These are phyloP conservation scores for Penicillium hordei DNA, from an alignment of 2,329 filamentous ascomycete genomes.

Conservation along the genomic window DNA sequence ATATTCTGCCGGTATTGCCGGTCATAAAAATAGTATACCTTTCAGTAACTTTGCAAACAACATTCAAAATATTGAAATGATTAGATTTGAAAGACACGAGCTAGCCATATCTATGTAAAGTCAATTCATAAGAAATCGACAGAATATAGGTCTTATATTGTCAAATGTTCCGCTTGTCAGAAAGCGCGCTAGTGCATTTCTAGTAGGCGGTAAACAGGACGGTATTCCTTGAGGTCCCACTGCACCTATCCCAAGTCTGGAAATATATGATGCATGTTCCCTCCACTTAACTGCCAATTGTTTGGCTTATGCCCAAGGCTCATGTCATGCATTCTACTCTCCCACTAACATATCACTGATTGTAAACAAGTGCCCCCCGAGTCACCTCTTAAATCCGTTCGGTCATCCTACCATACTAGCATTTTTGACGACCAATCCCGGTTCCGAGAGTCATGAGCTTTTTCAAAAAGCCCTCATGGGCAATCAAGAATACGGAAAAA, in stretches of 20 bases:
- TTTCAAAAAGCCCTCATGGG: conserved; percentile 58
- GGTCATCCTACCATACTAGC: neutral
- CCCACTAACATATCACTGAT: conserved; percentile 2
- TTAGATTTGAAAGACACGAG: accelerated
- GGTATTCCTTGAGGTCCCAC: neutral
- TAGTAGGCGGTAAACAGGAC: neutral
- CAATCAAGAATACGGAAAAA: conserved; percentile 40
- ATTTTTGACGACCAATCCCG: neutral
- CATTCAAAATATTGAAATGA: neutral
- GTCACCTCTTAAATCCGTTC: neutral
- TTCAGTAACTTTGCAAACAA: neutral
- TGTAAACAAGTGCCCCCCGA: neutral
- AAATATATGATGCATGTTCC: neutral
- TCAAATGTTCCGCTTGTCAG: neutral
- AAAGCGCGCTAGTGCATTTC: neutral
- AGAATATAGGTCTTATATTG: neutral
- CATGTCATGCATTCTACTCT: neutral
- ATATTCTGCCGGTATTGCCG: neutral
- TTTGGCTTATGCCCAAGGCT: neutral
- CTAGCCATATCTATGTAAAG: neutral
- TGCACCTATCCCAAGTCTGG: neutral
- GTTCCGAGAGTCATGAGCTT: conserved; percentile 37
- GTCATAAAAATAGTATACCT: neutral
- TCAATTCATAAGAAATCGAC: neutral
- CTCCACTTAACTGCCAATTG: neutral